Conservation (phyloP, 179 eudicot genomes). For the Beta corolliflora region DNA sequence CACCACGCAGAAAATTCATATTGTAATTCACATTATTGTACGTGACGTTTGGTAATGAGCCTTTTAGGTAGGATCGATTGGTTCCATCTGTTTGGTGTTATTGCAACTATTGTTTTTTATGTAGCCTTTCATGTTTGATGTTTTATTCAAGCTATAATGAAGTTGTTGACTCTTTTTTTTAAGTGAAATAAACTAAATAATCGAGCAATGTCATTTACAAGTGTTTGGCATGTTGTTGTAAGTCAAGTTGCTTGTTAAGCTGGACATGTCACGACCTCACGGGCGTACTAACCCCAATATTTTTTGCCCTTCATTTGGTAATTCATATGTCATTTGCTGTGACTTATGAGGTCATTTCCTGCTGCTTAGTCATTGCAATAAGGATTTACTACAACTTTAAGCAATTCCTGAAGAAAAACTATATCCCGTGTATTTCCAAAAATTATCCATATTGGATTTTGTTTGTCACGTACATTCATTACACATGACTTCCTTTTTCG, state of each 20-base stretch:
- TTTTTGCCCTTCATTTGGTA: background rate
- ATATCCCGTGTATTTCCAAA: no score
- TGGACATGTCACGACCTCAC: conserved; percentile 14
- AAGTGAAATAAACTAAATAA: background rate
- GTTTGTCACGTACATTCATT: no score
- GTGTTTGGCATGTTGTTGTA: conserved; percentile 3
- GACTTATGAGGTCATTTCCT: background rate
- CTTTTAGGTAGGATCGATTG: conserved; percentile 11
- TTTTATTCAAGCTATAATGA: conserved; percentile 2
- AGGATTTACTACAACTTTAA: background rate
- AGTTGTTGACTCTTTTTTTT: background rate
- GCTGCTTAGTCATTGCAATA: background rate
- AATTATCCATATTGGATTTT: no score
- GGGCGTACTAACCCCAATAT: conserved; percentile 10
- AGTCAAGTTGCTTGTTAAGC: conserved; percentile 1
- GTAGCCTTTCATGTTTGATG: background rate
- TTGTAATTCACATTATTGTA: background rate
- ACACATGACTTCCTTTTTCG: no score
- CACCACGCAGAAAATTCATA: background rate
- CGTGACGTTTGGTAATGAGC: background rate
- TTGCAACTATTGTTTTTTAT: no score
- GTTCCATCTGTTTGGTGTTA: background rate
- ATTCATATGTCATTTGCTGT: background rate
- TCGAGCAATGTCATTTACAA: background rate
- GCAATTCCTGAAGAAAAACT: background rate